Conservation (phyloP, 768 basidiomycete genomes). For the Pleurotus platypus region DNA sequence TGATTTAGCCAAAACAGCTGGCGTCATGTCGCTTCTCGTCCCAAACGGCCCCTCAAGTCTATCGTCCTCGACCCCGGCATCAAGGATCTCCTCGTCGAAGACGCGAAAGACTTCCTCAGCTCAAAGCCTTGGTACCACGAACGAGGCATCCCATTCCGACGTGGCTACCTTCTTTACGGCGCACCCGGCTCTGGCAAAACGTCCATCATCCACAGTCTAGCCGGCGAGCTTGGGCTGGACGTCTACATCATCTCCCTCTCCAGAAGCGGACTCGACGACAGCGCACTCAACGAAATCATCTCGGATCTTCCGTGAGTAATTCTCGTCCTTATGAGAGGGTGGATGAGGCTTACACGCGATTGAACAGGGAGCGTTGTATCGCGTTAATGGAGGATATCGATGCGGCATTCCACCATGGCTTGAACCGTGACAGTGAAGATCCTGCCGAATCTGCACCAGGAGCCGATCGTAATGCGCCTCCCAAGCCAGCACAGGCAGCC, state of each 20-base stretch:
- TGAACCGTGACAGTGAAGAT: constrained; percentile 33
- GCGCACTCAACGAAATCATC: constrained; percentile 52
- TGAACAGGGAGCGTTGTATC: constrained; percentile 48
- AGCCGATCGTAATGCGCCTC: neutral
- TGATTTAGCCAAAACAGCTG: constrained; percentile 34
- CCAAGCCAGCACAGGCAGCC: neutral
- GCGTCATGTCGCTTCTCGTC: constrained; percentile 51
- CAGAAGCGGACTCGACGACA: constrained; percentile 60
- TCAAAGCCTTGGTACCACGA: constrained; percentile 72
- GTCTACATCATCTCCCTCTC: constrained; percentile 73
- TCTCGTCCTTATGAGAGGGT: neutral
- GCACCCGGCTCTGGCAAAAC: constrained; percentile 80
- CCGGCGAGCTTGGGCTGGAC: constrained; percentile 73
- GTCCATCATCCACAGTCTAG: constrained; percentile 70
- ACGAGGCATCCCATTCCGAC: constrained; percentile 78
- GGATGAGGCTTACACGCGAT: no score
- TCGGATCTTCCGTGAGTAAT: constrained; percentile 47
- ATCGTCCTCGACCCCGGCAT: constrained; percentile 72
- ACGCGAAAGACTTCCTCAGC: constrained; percentile 66
- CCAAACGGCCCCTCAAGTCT: constrained; percentile 63
- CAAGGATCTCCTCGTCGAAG: constrained; percentile 59
- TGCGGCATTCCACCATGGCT: constrained; percentile 55
- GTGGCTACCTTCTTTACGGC: constrained; percentile 77
- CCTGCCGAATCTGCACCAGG: neutral
- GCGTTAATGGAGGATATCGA: constrained; percentile 86